These are phyloP conservation scores for Ceratocystis variospora DNA, from an alignment of 2,329 filamentous ascomycete species.

Conservation along the genomic window DNA sequence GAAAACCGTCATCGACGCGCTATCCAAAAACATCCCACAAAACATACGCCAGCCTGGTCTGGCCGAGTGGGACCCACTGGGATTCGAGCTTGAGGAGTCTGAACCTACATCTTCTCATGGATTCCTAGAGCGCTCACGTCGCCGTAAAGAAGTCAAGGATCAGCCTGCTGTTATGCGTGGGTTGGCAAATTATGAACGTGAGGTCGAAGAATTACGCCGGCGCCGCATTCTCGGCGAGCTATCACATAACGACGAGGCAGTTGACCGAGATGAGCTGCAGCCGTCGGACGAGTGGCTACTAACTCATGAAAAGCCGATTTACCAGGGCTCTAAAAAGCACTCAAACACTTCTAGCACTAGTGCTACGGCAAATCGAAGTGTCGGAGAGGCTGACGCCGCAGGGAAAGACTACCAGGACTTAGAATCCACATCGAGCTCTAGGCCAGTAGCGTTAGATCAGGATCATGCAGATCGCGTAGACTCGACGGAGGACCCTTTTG, in stretches of 20 bases:
- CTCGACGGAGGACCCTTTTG: too few relatives aligned
- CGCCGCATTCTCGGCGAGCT: background rate
- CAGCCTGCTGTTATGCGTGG: background rate
- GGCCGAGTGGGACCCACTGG: constrained; percentile 30
- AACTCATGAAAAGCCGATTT: background rate
- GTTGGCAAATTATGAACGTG: background rate
- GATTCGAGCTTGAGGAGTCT: background rate
- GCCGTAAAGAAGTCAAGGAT: background rate
- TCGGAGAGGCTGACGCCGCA: background rate
- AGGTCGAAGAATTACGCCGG: background rate
- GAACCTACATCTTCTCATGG: background rate
- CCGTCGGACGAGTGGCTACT: background rate
- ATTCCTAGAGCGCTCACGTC: background rate
- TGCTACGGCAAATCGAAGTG: background rate
- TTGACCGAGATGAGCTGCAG: background rate
- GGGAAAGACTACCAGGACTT: background rate
- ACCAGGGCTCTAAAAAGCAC: background rate
- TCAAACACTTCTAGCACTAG: background rate
- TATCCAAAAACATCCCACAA: constrained; percentile 30
- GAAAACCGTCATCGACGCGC: constrained; percentile 28
- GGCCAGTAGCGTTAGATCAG: background rate
- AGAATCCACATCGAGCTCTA: background rate
- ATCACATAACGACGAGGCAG: background rate
- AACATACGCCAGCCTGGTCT: constrained; percentile 30
- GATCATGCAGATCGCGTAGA: too few relatives aligned